Evolutionary conservation across 1,284 basidiomycete genomes (phyloP).

Genomic region (Schizopora paradoxa): DNA sequence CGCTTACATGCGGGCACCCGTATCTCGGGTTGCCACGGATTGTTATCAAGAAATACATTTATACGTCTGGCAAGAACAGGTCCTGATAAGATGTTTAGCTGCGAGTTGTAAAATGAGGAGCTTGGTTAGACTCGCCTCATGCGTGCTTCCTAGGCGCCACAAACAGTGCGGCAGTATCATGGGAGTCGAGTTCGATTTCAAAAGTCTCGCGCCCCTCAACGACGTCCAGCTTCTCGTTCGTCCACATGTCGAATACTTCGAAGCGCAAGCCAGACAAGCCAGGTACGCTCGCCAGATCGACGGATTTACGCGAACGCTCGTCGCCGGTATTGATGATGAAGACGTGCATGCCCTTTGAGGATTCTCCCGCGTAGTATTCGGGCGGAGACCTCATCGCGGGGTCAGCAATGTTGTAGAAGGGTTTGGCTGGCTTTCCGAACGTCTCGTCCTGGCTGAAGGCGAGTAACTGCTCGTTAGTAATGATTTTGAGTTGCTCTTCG

Average conservation of each 20-base stretch:
- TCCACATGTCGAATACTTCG: constrained; percentile 52
- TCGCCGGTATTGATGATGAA: constrained; percentile 47
- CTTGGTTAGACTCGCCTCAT: too few species aligned
- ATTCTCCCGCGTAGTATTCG: constrained; percentile 46
- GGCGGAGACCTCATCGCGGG: constrained; percentile 39
- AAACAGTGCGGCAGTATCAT: constrained; percentile 48
- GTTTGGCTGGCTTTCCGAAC: constrained; percentile 41
- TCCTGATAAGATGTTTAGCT: too few species aligned
- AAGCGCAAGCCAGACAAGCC: constrained; percentile 37
- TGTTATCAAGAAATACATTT: too few species aligned
- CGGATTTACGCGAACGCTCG: constrained; percentile 37
- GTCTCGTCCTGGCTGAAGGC: constrained; percentile 48
- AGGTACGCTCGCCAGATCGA: constrained; percentile 41
- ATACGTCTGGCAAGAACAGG: too few species aligned
- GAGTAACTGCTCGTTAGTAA: constrained; percentile 47
- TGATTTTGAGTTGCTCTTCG: constrained; percentile 38
- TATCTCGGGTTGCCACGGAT: too few species aligned
- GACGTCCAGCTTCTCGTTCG: too few species aligned
- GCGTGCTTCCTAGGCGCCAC: constrained; percentile 26
- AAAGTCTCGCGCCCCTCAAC: too few species aligned
- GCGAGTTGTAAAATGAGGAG: too few species aligned
- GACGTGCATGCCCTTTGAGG: constrained; percentile 45
- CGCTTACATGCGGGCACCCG: too few species aligned
- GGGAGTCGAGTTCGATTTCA: constrained; percentile 45
- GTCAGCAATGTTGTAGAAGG: constrained; percentile 38